Conservation (phyloP, 1,284 basidiomycete genomes). For the Ustilago shanxiensis region DNA sequence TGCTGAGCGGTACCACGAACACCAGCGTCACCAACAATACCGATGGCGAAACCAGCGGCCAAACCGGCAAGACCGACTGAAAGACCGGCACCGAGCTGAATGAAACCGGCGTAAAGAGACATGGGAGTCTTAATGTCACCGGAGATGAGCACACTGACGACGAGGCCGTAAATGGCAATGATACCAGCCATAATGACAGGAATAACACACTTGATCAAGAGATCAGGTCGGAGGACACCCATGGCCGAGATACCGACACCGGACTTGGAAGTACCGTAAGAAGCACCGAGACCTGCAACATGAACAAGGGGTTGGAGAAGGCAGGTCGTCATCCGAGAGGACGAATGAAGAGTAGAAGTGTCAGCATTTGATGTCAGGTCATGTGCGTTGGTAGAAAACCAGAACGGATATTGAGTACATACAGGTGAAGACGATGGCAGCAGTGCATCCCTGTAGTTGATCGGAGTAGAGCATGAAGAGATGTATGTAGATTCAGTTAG, state of each 20-base stretch:
- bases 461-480: neutral
- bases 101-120: constrained; percentile 84
- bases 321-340: neutral
- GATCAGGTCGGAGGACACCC: constrained; percentile 92
- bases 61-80: constrained; percentile 92
- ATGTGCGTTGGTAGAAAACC: neutral
- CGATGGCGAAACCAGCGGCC: constrained; percentile 98
- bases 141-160: constrained; percentile 73
- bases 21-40: constrained; percentile 90
- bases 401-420: constrained; percentile 70
- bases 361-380: constrained; percentile 11
- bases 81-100: constrained; percentile 93
- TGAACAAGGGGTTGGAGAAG: neutral
- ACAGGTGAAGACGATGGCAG: constrained; percentile 98
- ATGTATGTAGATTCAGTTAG: neutral
- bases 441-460: constrained; percentile 83
- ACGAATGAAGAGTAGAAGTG: neutral
- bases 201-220: constrained; percentile 98
- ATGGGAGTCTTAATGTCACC: constrained; percentile 72
- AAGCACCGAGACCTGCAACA: constrained; percentile 82
- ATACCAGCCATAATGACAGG: constrained; percentile 99
- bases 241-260: constrained; percentile 98
- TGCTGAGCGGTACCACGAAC: constrained; percentile 75
- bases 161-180: constrained; percentile 79
- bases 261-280: constrained; percentile 95